A percentile compares a stretch with the other conserved stretches of the same genome.
These are phyloP conservation scores for Tetrapisispora iriomotensis DNA, from an alignment of 805 yeast species.

Conservation along the genomic window DNA sequence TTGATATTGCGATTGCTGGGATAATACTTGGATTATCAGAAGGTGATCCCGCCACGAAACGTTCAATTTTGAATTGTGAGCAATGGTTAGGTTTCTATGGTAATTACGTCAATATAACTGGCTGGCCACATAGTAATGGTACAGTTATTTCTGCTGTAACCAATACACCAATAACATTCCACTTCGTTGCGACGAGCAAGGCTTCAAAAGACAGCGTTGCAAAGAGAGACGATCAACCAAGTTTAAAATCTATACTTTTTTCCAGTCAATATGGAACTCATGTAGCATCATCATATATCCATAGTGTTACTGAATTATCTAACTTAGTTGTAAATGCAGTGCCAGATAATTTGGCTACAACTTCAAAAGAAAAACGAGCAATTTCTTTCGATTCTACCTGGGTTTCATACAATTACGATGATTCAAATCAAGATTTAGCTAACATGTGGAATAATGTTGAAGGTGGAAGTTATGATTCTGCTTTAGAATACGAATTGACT, in stretches of 20 bases:
- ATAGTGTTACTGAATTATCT: conserved; percentile 1
- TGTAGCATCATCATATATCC: conserved; percentile 1
- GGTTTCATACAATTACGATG: conserved; percentile 5
- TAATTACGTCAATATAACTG: not conserved
- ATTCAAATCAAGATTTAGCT: conserved; percentile 4
- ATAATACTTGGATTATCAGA: not conserved
- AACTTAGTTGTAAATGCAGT: conserved; percentile 1
- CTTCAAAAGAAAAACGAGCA: not conserved
- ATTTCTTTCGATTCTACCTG: conserved; percentile 1
- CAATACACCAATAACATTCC: not conserved
- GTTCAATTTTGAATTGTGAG: not conserved
- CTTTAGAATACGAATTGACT: not conserved
- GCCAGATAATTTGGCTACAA: not conserved
- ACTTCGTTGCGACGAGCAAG: not conserved
- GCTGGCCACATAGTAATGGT: not conserved
- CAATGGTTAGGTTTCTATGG: not conserved
- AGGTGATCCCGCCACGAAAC: not conserved
- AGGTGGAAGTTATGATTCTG: conserved; percentile 1
- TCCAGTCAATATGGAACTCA: conserved; percentile 1
- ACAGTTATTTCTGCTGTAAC: not conserved
- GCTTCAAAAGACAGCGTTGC: not conserved
- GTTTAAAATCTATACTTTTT: not conserved
- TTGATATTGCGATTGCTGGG: not conserved
- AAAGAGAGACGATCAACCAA: not conserved
- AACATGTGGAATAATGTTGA: conserved; percentile 2